phyloP scores from a whole-genome alignment of 306 rosid genomes.

The Hippophae tibetana region DNA sequence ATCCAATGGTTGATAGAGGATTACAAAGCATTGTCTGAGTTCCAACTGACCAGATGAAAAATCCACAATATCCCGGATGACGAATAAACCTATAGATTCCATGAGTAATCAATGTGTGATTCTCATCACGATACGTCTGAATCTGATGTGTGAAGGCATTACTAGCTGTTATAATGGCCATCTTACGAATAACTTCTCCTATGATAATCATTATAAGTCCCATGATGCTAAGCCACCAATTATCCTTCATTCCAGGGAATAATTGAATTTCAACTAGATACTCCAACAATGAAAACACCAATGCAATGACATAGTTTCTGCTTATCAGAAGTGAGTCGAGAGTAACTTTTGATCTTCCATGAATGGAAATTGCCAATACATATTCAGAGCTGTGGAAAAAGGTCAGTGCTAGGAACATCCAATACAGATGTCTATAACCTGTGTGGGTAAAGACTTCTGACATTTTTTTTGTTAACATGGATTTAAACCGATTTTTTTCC shows the following conservation, averaged over 20 bases:
- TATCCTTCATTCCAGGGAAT: slow-evolving; percentile 60
- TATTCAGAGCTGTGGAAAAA: slow-evolving; percentile 80
- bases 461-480: slow-evolving; percentile 27
- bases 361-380: slow-evolving; percentile 49
- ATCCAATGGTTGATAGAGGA: slow-evolving; percentile 60
- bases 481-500: slow-evolving; percentile 3
- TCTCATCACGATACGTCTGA: slow-evolving; percentile 37
- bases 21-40: slow-evolving; percentile 94
- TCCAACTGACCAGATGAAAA: slow-evolving; percentile 77
- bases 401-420: slow-evolving; percentile 43
- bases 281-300: slow-evolving; percentile 63
- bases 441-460: slow-evolving; percentile 45
- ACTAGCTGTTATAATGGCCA: slow-evolving; percentile 71
- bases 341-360: slow-evolving; percentile 55
- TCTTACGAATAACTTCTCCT: slow-evolving; percentile 68
- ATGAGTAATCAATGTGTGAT: slow-evolving; percentile 53
- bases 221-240: slow-evolving; percentile 50
- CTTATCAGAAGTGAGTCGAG: slow-evolving; percentile 68
- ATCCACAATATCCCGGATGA: slow-evolving; percentile 84
- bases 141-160: slow-evolving; percentile 73
- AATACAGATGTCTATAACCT: slow-evolving; percentile 56
- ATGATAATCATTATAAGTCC: slow-evolving; percentile 56
- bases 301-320: slow-evolving; percentile 52
- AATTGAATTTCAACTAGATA: slow-evolving; percentile 44
- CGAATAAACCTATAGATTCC: slow-evolving; percentile 64